phyloP scores from a whole-genome alignment of 2,329 filamentous ascomycete genomes.

The Nothopassalora personata region DNA sequence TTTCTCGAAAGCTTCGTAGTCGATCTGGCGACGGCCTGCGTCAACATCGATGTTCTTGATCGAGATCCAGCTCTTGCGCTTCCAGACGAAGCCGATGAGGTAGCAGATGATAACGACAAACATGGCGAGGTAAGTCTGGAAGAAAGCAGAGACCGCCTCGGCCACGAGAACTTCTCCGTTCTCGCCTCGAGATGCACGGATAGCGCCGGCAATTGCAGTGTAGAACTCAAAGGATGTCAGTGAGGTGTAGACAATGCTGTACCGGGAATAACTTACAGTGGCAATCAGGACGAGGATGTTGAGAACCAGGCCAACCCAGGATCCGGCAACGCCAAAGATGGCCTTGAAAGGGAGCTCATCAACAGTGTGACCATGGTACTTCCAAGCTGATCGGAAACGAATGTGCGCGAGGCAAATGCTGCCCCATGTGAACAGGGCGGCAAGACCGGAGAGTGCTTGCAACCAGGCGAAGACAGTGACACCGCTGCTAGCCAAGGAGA shows the following conservation, averaged over 20 bases:
- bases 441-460: slow-evolving; percentile 65
- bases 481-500: slow-evolving; percentile 47
- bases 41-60: slow-evolving; percentile 62
- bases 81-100: slow-evolving; percentile 56
- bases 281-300: slow-evolving; percentile 72
- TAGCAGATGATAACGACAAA: slow-evolving; percentile 53
- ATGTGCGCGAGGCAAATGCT: slow-evolving; percentile 62
- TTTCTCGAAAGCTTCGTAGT: slow-evolving; percentile 60
- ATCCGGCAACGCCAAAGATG: slow-evolving; percentile 72
- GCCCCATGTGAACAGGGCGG: slow-evolving; percentile 71
- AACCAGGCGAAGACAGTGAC: slow-evolving; percentile 57
- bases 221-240: slow-evolving; percentile 38
- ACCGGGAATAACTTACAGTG: slow-evolving; percentile 43
- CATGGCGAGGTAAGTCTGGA: slow-evolving; percentile 50
- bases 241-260: background rate
- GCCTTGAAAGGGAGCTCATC: slow-evolving; percentile 75
- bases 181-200: too few species aligned
- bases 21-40: slow-evolving; percentile 57
- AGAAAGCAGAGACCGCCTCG: slow-evolving; percentile 45
- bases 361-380: slow-evolving; percentile 56
- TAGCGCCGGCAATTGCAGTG: slow-evolving; percentile 38
- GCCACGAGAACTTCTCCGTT: slow-evolving; percentile 29
- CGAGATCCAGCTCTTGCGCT: slow-evolving; percentile 56
- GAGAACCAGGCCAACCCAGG: slow-evolving; percentile 71
- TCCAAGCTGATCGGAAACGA: slow-evolving; percentile 60